Evolutionary conservation across 1,139 yeast genomes (phyloP), one percentile per base, ranked within the genome.

Genomic region (Sugiyamaella xylanicola): DNA sequence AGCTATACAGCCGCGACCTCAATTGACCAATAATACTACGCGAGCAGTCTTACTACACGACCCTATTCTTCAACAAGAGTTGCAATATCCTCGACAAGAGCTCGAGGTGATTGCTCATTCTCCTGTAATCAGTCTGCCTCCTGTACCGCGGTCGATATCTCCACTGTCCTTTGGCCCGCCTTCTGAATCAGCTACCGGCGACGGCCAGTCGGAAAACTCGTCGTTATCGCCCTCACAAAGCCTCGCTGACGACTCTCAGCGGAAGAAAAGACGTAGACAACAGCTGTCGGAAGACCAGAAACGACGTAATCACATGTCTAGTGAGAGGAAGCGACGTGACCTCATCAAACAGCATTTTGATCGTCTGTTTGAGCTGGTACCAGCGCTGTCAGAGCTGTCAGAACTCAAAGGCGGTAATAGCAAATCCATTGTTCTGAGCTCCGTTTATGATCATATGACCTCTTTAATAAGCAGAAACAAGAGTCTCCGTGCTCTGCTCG

Each of bases 311-410:
- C 96, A 89, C 68, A 83, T 87, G 5, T 77, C 82, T 50, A 83
- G 88, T 53, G 96, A 89, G 69, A 90, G 88, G 70, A 81, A 82
- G 64, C 78, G 96, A 56, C 77, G 96, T 47, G 85, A 83, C 60
- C 71, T 80, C 63, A 88, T 92, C 67, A 87, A 87, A 69, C 65
- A 64, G 44, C 70, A 71, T 46, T 74, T 74, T 57, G 70, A 69
- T 17, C 71, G 69, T 49, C 66, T 75, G 65, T 69, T 75, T 53
- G 58, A 64, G 4, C 61, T 75, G 46, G 74, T 75, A 2, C 78
- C 78, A 1, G 54, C 59, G 15, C 62, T 70, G 32, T 59, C 63
- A 1, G 65, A 57, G 25, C 51, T 59, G 15, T 37, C 55, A 9
- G 37, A 57, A 36, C 47, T 54, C 63, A 71, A 27, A 63, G 58